phyloP scores from a whole-genome alignment of 2,329 filamentous ascomycete genomes.

The Biscogniauxia mediterranea region DNA sequence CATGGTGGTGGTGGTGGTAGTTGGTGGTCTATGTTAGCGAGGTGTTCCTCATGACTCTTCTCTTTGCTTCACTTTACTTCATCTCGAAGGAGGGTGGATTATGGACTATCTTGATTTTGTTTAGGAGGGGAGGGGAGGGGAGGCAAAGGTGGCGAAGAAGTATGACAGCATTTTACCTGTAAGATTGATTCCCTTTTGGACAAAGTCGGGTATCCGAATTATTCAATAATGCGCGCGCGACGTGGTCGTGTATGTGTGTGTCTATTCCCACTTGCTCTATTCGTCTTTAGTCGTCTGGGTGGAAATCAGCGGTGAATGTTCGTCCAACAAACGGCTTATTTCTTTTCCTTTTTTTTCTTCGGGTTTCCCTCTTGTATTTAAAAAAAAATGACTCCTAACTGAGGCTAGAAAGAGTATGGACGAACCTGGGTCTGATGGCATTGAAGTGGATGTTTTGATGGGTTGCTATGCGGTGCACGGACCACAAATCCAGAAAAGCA shows the following conservation, averaged over 20 bases:
- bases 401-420: not conserved
- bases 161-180: not conserved
- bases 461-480: conserved; percentile 25
- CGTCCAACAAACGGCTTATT: not conserved
- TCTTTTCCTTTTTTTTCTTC: too few relatives aligned
- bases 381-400: not conserved
- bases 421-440: not conserved
- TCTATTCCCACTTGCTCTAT: not conserved
- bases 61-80: too few relatives aligned
- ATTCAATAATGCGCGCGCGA: not conserved
- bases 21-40: conserved; percentile 21
- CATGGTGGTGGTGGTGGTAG: conserved; percentile 14
- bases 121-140: not conserved
- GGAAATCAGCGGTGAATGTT: not conserved
- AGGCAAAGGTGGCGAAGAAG: not conserved
- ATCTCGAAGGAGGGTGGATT: too few relatives aligned
- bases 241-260: not conserved
- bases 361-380: not conserved
- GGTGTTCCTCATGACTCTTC: conserved; percentile 5
- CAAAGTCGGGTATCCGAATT: not conserved
- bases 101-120: not conserved
- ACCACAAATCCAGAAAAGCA: conserved; percentile 4
- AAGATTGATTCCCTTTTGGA: not conserved
- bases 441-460: conserved; percentile 21
- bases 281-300: not conserved